Percentiles rank a stretch among this genome's conserved stretches.
Evolutionary conservation across 805 yeast genomes (phyloP).

Genomic region (Cephaloascus fragrans): DNA sequence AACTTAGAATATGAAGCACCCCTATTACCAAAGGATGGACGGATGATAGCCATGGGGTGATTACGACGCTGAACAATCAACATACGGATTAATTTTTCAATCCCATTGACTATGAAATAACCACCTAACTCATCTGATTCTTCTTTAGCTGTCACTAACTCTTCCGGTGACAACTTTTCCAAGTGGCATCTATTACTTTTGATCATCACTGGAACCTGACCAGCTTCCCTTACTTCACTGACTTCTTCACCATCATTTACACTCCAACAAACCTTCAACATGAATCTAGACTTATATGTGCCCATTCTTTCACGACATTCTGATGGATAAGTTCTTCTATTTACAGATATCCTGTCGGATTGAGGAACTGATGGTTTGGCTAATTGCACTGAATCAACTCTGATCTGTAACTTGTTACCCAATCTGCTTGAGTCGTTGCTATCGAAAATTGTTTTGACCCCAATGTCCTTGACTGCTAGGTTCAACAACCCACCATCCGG

Average conservation of each 20-base stretch:
- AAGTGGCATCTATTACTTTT: constrained; percentile 87
- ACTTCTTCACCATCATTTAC: constrained; percentile 83
- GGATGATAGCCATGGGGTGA: constrained; percentile 95
- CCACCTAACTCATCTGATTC: constrained; percentile 97
- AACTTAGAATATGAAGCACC: constrained; percentile 82
- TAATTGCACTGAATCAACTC: constrained; percentile 85
- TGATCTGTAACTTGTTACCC: constrained; percentile 77
- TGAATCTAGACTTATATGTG: constrained; percentile 69
- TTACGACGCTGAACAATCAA: constrained; percentile 95
- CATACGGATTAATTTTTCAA: constrained; percentile 94
- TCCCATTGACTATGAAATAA: constrained; percentile 92
- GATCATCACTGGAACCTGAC: constrained; percentile 86
- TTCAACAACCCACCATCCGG: constrained; percentile 78
- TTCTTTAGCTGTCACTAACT: constrained; percentile 70
- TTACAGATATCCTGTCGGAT: constrained; percentile 62
- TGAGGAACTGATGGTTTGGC: constrained; percentile 74
- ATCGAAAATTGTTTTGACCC: constrained; percentile 78
- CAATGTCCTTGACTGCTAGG: constrained; percentile 82
- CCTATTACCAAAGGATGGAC: constrained; percentile 91
- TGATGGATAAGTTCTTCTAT: constrained; percentile 72
- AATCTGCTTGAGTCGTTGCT: constrained; percentile 54
- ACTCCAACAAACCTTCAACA: constrained; percentile 74
- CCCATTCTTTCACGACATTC: constrained; percentile 82
- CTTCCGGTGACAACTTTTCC: constrained; percentile 71
- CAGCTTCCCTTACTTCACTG: constrained; percentile 80